Conservation (phyloP, 768 basidiomycete species). For the Gloeopeniophorella convolvens region DNA sequence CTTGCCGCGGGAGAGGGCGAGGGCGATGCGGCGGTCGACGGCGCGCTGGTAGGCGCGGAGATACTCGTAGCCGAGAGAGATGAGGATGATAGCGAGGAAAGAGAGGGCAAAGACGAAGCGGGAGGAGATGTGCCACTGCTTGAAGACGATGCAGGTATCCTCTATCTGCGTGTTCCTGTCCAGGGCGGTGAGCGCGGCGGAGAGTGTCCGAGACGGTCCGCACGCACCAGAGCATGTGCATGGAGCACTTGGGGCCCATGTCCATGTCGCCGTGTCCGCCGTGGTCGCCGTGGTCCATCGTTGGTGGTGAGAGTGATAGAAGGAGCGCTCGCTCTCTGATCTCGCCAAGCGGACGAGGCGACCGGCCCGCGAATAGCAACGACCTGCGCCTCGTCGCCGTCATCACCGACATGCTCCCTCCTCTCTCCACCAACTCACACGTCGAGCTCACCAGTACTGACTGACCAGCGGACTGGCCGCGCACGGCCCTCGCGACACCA, state of each 20-base stretch:
- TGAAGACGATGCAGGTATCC: conserved; percentile 79
- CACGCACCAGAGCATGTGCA: conserved; percentile 76
- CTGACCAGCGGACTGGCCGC: too few relatives aligned
- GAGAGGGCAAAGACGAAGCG: conserved; percentile 54
- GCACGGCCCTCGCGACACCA: not conserved
- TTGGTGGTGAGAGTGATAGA: not conserved
- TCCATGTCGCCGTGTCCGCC: conserved; percentile 34
- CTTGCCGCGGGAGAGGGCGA: conserved; percentile 40
- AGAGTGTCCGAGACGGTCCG: not conserved
- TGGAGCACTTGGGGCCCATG: conserved; percentile 47
- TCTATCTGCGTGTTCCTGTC: conserved; percentile 69
- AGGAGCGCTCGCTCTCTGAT: too few relatives aligned
- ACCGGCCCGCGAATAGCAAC: too few relatives aligned
- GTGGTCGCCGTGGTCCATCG: conserved; percentile 29
- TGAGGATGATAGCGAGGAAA: conserved; percentile 52
- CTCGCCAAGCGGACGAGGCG: too few relatives aligned
- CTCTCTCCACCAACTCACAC: too few relatives aligned
- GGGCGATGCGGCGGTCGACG: conserved; percentile 55
- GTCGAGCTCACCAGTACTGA: too few relatives aligned
- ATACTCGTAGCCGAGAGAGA: conserved; percentile 78
- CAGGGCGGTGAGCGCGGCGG: not conserved
- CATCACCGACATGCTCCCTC: too few relatives aligned
- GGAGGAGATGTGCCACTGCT: conserved; percentile 66
- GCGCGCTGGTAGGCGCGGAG: conserved; percentile 55
- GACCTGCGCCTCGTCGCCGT: too few relatives aligned